Evolutionary conservation across 768 basidiomycete species (phyloP).

Genomic region (Termitomyces sp.): DNA sequence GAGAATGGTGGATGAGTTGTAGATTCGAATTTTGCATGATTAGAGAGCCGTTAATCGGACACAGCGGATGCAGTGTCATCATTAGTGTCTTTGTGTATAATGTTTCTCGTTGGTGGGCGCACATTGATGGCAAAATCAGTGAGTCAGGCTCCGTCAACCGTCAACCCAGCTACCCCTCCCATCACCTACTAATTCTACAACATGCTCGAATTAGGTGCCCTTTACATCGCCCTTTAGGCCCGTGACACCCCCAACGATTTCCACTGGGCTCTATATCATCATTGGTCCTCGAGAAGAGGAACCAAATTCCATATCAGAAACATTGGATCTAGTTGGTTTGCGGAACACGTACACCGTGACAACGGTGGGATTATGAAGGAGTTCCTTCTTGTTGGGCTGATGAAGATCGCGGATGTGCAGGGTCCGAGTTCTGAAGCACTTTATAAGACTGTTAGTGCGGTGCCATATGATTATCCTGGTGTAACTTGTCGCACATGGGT

Average conservation of each 20-base stretch:
- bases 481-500: neutral
- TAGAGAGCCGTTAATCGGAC: too few species aligned
- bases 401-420: neutral
- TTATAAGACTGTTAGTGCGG: neutral
- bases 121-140: too few species aligned
- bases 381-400: neutral
- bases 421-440: neutral
- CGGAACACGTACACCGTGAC: neutral
- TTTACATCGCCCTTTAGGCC: neutral
- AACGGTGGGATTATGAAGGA: slow-evolving; percentile 2
- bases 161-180: too few species aligned
- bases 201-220: neutral
- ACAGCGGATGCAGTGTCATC: too few species aligned
- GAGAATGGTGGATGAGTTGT: neutral
- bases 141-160: too few species aligned
- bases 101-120: too few species aligned
- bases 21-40: neutral
- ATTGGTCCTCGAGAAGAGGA: neutral
- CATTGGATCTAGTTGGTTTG: neutral
- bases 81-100: too few species aligned
- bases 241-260: neutral
- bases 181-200: too few species aligned
- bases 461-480: neutral
- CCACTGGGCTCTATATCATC: slow-evolving; percentile 2
- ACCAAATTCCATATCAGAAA: slow-evolving; percentile 4